A percentile compares a stretch with the other conserved stretches of the same genome.
Conservation (phyloP, 2,329 filamentous ascomycete genomes). For the Fusarium pseudonygamai region DNA sequence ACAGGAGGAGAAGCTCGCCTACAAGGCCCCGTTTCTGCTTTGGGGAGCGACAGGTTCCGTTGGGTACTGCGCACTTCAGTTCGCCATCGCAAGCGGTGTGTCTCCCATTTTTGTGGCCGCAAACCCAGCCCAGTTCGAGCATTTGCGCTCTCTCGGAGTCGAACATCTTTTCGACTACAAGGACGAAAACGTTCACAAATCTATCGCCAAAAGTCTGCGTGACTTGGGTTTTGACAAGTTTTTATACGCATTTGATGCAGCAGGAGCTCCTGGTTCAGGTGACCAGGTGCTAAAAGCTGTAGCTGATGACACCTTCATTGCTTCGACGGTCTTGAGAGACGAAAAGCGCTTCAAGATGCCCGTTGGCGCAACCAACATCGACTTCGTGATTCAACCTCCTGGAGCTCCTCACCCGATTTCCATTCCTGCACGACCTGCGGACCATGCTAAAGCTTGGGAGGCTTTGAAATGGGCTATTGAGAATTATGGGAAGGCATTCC, state of each 20-base stretch:
- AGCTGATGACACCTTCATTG: accelerated
- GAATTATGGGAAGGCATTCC: not conserved
- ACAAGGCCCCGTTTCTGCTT: accelerated
- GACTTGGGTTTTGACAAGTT: not conserved
- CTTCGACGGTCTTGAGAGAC: not conserved
- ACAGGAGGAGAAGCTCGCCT: accelerated
- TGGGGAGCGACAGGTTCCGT: not conserved
- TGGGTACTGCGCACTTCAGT: not conserved
- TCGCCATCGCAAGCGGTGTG: not conserved
- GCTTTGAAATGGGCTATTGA: not conserved
- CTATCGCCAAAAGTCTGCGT: not conserved
- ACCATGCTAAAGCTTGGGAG: not conserved
- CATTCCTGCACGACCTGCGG: not conserved
- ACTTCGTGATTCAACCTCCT: not conserved
- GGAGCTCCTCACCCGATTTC: not conserved
- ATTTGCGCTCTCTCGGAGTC: not conserved
- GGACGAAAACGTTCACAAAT: not conserved
- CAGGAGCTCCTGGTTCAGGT: not conserved
- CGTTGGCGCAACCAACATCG: accelerated
- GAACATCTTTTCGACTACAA: not conserved
- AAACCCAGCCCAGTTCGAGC: not conserved
- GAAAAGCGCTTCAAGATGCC: not conserved
- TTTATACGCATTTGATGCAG: not conserved
- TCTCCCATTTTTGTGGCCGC: not conserved
- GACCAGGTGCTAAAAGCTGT: accelerated